A percentile compares a stretch with the other conserved stretches of the same genome.
phyloP scores from a whole-genome alignment of 768 basidiomycete species.

The Kwoniella pini region DNA sequence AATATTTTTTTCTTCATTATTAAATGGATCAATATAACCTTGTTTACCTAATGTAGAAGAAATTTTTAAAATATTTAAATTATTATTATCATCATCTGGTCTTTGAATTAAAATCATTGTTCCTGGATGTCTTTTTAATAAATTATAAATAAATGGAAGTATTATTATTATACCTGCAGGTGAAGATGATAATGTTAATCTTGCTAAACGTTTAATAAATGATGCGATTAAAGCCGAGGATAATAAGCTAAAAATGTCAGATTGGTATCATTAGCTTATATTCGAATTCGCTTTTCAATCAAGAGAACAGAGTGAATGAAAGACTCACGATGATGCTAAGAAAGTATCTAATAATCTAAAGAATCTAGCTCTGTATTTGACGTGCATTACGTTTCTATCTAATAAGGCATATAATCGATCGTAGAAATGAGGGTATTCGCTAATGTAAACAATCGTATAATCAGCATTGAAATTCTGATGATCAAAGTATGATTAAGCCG shows the following conservation, averaged over 20 bases:
- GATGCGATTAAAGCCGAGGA: constrained; percentile 90
- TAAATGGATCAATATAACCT: constrained; percentile 64
- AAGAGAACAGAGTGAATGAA: too few species aligned
- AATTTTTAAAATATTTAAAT: neutral
- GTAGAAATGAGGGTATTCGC: constrained; percentile 96
- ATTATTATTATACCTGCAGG: constrained; percentile 88
- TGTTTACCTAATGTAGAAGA: constrained; percentile 3
- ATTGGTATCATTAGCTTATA: too few species aligned
- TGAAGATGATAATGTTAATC: constrained; percentile 78
- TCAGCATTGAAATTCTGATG: too few species aligned
- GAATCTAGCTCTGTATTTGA: constrained; percentile 90
- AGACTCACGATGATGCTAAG: constrained; percentile 78
- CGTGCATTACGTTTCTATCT: constrained; percentile 81
- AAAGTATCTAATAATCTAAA: constrained; percentile 90
- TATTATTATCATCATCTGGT: constrained; percentile 13
- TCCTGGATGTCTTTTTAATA: constrained; percentile 85
- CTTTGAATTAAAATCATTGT: constrained; percentile 93
- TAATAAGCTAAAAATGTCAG: constrained; percentile 64
- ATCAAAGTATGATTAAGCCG: constrained; percentile 1
- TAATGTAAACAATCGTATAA: too few species aligned
- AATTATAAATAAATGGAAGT: constrained; percentile 91
- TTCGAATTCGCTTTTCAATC: too few species aligned
- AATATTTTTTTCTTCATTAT: constrained; percentile 68
- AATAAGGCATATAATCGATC: constrained; percentile 86
- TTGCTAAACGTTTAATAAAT: constrained; percentile 86